These are phyloP conservation scores for Botryotinia globosa DNA, from an alignment of 2,329 filamentous ascomycete species.

Conservation along the genomic window DNA sequence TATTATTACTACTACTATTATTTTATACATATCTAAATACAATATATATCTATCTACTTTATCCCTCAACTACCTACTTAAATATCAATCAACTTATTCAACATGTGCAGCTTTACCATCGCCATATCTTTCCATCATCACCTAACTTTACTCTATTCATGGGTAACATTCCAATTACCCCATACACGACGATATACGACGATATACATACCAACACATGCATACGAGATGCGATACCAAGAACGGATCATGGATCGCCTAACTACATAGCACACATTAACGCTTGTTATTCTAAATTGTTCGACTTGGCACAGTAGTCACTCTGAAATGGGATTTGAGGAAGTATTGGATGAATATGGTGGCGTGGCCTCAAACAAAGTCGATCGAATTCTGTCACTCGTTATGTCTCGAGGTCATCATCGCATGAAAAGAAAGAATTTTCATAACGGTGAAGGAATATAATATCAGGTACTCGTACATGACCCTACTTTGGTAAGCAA, in stretches of 20 bases:
- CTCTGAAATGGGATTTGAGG: background rate
- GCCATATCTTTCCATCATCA: background rate
- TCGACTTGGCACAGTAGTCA: background rate
- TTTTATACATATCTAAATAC: background rate
- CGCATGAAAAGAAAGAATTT: slow-evolving; percentile 4
- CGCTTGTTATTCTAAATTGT: background rate
- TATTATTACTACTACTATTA: too few relatives aligned
- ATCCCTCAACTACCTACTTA: background rate
- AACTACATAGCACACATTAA: background rate
- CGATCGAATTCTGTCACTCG: slow-evolving; percentile 12
- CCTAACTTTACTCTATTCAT: background rate
- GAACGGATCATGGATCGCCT: background rate
- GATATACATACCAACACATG: background rate
- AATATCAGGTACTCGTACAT: background rate
- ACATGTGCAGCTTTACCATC: background rate
- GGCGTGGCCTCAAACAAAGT: slow-evolving; percentile 13
- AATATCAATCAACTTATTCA: background rate
- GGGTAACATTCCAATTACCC: background rate
- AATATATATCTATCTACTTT: background rate
- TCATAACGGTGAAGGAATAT: background rate
- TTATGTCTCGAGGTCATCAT: slow-evolving; percentile 20
- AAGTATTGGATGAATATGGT: slow-evolving; percentile 13
- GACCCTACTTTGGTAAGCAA: background rate
- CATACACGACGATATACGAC: background rate
- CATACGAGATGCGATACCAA: background rate